These are phyloP conservation scores for Fusarium succisae DNA, from an alignment of 2,329 filamentous ascomycete genomes.

Conservation along the genomic window DNA sequence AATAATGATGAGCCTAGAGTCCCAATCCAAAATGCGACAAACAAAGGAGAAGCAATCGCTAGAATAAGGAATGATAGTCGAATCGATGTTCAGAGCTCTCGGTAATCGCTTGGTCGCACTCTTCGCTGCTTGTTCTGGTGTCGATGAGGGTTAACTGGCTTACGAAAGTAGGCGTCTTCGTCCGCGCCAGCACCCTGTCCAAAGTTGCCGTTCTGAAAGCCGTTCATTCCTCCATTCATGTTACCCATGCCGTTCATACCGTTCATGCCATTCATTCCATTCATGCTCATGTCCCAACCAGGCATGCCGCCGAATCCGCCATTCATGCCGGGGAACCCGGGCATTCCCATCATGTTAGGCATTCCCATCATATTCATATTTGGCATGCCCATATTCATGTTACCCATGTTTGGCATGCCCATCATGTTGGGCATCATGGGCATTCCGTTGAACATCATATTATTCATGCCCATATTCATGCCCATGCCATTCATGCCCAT, in stretches of 20 bases:
- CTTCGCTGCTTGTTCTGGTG: slow-evolving; percentile 84
- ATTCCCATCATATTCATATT: slow-evolving; percentile 46
- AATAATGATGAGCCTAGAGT: neutral
- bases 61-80: slow-evolving; percentile 1
- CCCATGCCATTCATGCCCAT: slow-evolving; percentile 58
- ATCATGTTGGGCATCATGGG: slow-evolving; percentile 55
- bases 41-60: slow-evolving; percentile 22
- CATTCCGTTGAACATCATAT: slow-evolving; percentile 55
- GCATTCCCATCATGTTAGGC: slow-evolving; percentile 48
- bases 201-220: slow-evolving; percentile 53
- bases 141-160: slow-evolving; percentile 93
- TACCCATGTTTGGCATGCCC: slow-evolving; percentile 49
- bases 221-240: slow-evolving; percentile 46
- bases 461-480: slow-evolving; percentile 58
- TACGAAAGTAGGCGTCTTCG: slow-evolving; percentile 91
- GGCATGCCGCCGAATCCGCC: slow-evolving; percentile 41
- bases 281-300: slow-evolving; percentile 43
- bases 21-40: slow-evolving; percentile 25
- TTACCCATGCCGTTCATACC: slow-evolving; percentile 43
- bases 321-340: slow-evolving; percentile 44
- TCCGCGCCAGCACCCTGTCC: slow-evolving; percentile 74
- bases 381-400: slow-evolving; percentile 51
- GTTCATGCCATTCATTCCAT: slow-evolving; percentile 35
- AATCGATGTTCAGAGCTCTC: slow-evolving; percentile 69
- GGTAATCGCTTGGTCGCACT: slow-evolving; percentile 88